Evolutionary conservation across 1,284 basidiomycete species (phyloP).

Genomic region (Austroboletus rostrupii): DNA sequence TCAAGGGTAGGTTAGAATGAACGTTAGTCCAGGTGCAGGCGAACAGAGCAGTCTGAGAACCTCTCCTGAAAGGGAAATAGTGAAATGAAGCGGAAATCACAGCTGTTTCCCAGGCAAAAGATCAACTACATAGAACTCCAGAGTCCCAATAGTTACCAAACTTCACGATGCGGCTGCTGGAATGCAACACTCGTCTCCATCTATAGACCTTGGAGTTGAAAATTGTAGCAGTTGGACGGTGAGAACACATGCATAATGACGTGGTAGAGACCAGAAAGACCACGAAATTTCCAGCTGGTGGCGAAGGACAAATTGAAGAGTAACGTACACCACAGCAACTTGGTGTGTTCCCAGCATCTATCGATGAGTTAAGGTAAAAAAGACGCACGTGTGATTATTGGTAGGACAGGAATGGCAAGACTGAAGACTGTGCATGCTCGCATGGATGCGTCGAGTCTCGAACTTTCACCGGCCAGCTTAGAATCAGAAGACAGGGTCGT

Average conservation of each 20-base stretch:
- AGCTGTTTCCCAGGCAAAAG: slow-evolving; percentile 3
- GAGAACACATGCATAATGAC: slow-evolving; percentile 5
- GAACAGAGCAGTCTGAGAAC: not conserved
- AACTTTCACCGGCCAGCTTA: slow-evolving; percentile 16
- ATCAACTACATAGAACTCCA: not conserved
- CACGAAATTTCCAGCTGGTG: slow-evolving; percentile 1
- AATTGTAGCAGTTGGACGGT: not conserved
- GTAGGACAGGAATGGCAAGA: slow-evolving; percentile 3
- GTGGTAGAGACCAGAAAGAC: slow-evolving; percentile 19
- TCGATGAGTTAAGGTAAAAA: not conserved
- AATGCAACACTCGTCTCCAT: too few species aligned
- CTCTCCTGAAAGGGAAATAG: slow-evolving; percentile 8
- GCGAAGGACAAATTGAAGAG: slow-evolving; percentile 3
- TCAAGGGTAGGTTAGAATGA: slow-evolving; percentile 3
- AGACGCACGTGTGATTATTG: slow-evolving; percentile 2
- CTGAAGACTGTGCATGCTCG: slow-evolving; percentile 17
- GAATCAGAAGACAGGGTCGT: not conserved
- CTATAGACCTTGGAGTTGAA: too few species aligned
- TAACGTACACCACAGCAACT: not conserved
- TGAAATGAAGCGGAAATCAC: not conserved
- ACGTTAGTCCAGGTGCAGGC: not conserved
- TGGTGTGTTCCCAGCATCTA: not conserved
- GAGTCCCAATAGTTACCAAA: not conserved
- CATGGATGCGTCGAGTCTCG: slow-evolving; percentile 27
- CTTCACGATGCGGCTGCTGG: too few species aligned